These are phyloP conservation scores for Pseudohyphozyma bogoriensis DNA, from an alignment of 768 basidiomycete species.

Conservation along the genomic window DNA sequence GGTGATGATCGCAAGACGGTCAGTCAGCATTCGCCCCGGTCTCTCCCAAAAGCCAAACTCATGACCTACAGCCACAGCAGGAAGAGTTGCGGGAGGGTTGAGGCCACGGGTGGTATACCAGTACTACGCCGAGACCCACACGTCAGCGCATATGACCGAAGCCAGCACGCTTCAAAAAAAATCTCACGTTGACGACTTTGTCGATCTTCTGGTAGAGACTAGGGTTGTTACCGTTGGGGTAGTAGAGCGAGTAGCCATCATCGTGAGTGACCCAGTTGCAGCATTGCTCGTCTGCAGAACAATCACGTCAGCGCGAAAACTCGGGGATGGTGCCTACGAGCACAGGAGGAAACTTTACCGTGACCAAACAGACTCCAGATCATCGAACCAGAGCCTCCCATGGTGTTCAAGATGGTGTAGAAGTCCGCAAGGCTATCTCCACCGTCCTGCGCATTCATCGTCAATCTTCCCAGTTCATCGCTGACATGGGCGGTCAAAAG, in stretches of 20 bases:
- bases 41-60: no score
- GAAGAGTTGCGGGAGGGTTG: slow-evolving; percentile 11
- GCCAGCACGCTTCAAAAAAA: background rate
- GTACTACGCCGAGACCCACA: background rate
- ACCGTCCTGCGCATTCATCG: slow-evolving; percentile 1
- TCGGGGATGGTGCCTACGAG: slow-evolving; percentile 3
- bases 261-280: slow-evolving; percentile 26
- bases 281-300: slow-evolving; percentile 17
- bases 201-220: background rate
- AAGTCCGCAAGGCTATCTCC: slow-evolving; percentile 23
- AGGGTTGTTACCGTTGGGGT: slow-evolving; percentile 17
- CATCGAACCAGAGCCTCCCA: slow-evolving; percentile 28
- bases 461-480: background rate
- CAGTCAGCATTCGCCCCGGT: no score
- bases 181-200: slow-evolving; percentile 11
- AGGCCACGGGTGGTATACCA: slow-evolving; percentile 22
- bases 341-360: slow-evolving; percentile 21
- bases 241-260: slow-evolving; percentile 28
- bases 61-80: slow-evolving; percentile 27
- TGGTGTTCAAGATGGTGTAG: slow-evolving; percentile 24
- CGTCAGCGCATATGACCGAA: background rate
- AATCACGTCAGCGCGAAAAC: background rate
- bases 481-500: background rate
- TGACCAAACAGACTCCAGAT: slow-evolving; percentile 37
- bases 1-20: no score